Percentiles rank a stretch among this genome's conserved stretches.
Conservation (phyloP, 2,329 filamentous ascomycete genomes). For the Aspergillus sp. region DNA sequence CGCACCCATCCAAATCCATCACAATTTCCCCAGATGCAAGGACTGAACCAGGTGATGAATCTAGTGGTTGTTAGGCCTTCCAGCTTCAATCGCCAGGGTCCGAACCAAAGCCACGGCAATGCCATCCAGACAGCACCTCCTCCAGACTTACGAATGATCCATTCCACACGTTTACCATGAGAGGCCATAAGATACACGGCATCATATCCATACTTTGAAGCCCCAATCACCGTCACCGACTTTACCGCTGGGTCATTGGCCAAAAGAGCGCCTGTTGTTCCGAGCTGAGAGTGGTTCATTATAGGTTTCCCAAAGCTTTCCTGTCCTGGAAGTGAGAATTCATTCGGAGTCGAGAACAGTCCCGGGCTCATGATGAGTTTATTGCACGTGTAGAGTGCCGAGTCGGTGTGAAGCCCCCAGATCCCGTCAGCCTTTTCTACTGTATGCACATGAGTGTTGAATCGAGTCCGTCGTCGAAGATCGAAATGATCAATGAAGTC, state of each 20-base stretch:
- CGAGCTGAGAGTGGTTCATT: conserved; percentile 2
- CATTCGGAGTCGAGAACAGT: conserved; percentile 7
- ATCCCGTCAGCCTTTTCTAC: neutral
- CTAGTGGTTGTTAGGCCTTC: conserved; percentile 1
- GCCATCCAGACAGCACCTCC: conserved; percentile 3
- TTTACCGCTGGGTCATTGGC: conserved; percentile 3
- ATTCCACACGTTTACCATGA: conserved; percentile 5
- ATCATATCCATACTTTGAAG: conserved; percentile 6
- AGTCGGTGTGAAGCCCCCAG: neutral
- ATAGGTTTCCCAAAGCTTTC: neutral
- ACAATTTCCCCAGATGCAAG: conserved; percentile 4
- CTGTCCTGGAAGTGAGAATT: neutral
- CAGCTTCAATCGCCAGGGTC: neutral
- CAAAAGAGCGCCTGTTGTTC: neutral
- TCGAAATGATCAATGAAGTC: conserved; percentile 5
- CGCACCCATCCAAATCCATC: conserved; percentile 2
- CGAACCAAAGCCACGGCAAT: neutral
- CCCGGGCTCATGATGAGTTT: conserved; percentile 7
- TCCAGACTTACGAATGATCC: conserved; percentile 8
- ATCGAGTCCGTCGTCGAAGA: neutral
- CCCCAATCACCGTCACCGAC: conserved; percentile 6
- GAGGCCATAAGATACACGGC: conserved; percentile 7
- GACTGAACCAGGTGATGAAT: conserved; percentile 6
- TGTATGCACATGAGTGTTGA: neutral
- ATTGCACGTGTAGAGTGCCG: neutral